Evolutionary conservation across 1,139 yeast species (phyloP).

Genomic region (Geotrichum aggregatum): DNA sequence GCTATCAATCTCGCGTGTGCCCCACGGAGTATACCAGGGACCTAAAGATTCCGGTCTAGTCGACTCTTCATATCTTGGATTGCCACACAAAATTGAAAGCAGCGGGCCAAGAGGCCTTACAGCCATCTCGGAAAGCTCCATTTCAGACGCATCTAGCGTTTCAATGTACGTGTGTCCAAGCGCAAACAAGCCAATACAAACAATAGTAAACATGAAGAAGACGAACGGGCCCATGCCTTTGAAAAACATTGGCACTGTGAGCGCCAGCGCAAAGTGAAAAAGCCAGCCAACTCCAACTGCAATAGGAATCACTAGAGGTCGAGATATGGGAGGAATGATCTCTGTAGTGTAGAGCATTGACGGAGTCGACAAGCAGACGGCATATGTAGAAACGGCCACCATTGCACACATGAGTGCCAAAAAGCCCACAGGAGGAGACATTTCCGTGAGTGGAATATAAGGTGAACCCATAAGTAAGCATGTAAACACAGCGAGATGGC

Average conservation of each 20-base stretch:
- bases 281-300: slow-evolving; percentile 56
- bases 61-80: no score
- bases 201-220: slow-evolving; percentile 43
- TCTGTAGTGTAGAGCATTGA: slow-evolving; percentile 53
- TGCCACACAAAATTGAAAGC: no score
- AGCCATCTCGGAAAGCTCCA: not conserved
- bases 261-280: slow-evolving; percentile 39
- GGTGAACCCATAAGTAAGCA: slow-evolving; percentile 24
- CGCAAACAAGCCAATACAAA: slow-evolving; percentile 33
- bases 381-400: slow-evolving; percentile 48
- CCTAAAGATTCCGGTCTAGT: no score
- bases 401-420: slow-evolving; percentile 48
- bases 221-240: slow-evolving; percentile 43
- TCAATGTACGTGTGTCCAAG: not conserved
- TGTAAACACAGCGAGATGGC: slow-evolving; percentile 42
- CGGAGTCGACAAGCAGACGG: slow-evolving; percentile 41
- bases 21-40: no score
- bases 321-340: slow-evolving; percentile 47
- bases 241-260: slow-evolving; percentile 42
- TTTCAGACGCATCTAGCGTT: not conserved
- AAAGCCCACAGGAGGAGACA: slow-evolving; percentile 37
- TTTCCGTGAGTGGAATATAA: slow-evolving; percentile 31
- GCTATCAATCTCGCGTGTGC: no score
- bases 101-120: not conserved
- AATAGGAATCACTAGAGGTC: slow-evolving; percentile 51